These are phyloP conservation scores for Phyllosticta citriasiana DNA, from an alignment of 2,329 filamentous ascomycete species.

Conservation along the genomic window DNA sequence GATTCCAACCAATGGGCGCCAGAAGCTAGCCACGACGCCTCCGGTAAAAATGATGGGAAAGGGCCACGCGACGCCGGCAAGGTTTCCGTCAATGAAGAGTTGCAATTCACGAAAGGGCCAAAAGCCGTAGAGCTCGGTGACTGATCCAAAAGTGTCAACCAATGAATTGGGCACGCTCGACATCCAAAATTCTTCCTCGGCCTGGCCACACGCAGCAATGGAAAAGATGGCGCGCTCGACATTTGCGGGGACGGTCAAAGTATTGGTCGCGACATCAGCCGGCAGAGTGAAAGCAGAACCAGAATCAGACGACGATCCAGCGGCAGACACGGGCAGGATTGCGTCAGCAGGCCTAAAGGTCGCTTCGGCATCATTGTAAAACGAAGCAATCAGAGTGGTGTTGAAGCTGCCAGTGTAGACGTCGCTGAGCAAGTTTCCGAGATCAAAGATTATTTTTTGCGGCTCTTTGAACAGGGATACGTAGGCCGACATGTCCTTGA, in stretches of 20 bases:
- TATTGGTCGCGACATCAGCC: slow-evolving; percentile 48
- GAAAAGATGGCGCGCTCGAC: slow-evolving; percentile 61
- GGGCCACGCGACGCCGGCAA: slow-evolving; percentile 71
- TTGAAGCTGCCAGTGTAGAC: slow-evolving; percentile 66
- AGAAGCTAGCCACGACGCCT: slow-evolving; percentile 64
- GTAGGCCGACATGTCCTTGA: slow-evolving; percentile 70
- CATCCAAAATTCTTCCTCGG: slow-evolving; percentile 78
- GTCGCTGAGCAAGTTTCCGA: slow-evolving; percentile 61
- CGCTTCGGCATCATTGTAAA: slow-evolving; percentile 45
- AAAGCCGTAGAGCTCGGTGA: slow-evolving; percentile 52
- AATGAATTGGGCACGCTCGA: slow-evolving; percentile 60
- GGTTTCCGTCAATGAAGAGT: slow-evolving; percentile 58
- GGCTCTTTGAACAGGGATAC: slow-evolving; percentile 56
- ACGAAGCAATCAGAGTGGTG: slow-evolving; percentile 63
- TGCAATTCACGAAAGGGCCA: slow-evolving; percentile 73
- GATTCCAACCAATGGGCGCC: slow-evolving; percentile 68
- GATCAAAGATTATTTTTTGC: slow-evolving; percentile 71
- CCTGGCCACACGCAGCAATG: slow-evolving; percentile 68
- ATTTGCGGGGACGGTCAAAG: slow-evolving; percentile 55
- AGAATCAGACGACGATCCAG: slow-evolving; percentile 38
- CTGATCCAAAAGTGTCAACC: slow-evolving; percentile 47
- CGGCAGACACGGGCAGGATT: slow-evolving; percentile 56
- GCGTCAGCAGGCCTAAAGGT: slow-evolving; percentile 44
- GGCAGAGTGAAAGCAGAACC: slow-evolving; percentile 62
- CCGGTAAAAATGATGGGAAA: slow-evolving; percentile 78